These are phyloP conservation scores for Irpex sp. DNA, from an alignment of 1,284 basidiomycete species.

Conservation along the genomic window DNA sequence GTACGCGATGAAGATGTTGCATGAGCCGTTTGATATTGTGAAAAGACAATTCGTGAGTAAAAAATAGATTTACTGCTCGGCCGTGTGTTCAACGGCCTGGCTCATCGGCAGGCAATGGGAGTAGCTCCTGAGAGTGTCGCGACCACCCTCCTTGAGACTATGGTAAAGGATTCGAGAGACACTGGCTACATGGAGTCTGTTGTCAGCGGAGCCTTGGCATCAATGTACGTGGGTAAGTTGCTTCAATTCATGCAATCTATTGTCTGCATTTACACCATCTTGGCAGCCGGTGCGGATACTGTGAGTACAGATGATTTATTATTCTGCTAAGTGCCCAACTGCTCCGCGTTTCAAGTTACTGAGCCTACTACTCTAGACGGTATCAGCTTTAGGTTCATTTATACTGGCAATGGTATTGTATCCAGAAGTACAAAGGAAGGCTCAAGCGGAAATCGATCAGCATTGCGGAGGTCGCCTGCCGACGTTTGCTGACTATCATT, in stretches of 20 bases:
- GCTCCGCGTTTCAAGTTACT: neutral
- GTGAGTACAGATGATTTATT: neutral
- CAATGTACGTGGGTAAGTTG: slow-evolving; percentile 9
- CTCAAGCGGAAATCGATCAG: slow-evolving; percentile 2
- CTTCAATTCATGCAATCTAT: neutral
- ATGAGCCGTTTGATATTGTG: slow-evolving; percentile 3
- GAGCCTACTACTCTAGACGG: neutral
- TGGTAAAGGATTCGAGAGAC: neutral
- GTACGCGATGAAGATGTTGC: slow-evolving; percentile 3
- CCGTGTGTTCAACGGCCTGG: neutral
- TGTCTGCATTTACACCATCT: neutral
- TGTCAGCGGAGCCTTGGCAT: neutral
- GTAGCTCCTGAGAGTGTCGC: slow-evolving; percentile 5
- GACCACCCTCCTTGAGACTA: neutral
- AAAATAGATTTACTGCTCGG: neutral
- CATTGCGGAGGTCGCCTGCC: slow-evolving; percentile 7
- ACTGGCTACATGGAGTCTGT: slow-evolving; percentile 1
- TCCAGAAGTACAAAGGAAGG: neutral
- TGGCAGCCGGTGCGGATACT: slow-evolving; percentile 5
- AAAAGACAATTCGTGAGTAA: neutral
- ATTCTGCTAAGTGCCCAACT: too few species aligned
- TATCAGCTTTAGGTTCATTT: neutral
- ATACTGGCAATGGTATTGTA: slow-evolving; percentile 7
- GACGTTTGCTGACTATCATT: slow-evolving; percentile 1
- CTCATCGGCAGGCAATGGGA: neutral